phyloP scores from a whole-genome alignment of 2,329 filamentous ascomycete genomes.

The Pseudocercospora cruenta region DNA sequence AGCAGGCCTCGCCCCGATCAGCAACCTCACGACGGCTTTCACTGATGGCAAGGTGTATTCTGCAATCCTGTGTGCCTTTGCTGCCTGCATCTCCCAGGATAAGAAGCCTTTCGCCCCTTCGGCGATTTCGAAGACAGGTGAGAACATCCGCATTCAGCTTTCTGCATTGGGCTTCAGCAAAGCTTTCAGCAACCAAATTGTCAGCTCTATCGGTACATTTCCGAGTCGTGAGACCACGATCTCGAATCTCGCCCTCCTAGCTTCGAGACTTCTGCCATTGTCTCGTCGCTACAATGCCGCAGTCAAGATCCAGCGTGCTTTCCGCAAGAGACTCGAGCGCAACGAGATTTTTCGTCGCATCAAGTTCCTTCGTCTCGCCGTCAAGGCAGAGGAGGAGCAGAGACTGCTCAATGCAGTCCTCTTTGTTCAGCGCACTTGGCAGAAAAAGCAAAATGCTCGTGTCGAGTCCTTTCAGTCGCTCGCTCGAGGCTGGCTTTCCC shows the following conservation, averaged over 20 bases:
- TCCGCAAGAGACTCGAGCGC: slow-evolving; percentile 41
- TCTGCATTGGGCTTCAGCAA: slow-evolving; percentile 46
- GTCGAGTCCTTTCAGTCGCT: background rate
- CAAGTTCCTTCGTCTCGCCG: background rate
- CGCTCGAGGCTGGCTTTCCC: background rate
- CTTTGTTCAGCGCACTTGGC: background rate
- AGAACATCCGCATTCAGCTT: slow-evolving; percentile 42
- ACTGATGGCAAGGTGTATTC: slow-evolving; percentile 58
- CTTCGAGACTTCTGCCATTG: slow-evolving; percentile 59
- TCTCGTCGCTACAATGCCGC: slow-evolving; percentile 56
- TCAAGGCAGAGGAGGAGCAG: background rate
- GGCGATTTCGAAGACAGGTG: background rate
- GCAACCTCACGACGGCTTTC: slow-evolving; percentile 63
- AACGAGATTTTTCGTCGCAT: background rate
- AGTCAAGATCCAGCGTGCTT: slow-evolving; percentile 56
- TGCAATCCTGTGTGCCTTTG: slow-evolving; percentile 62
- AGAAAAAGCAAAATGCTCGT: background rate
- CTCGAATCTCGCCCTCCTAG: slow-evolving; percentile 62
- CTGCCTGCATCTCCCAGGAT: slow-evolving; percentile 44
- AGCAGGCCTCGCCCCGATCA: slow-evolving; percentile 42
- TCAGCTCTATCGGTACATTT: slow-evolving; percentile 43
- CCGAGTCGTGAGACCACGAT: slow-evolving; percentile 60
- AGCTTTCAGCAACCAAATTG: slow-evolving; percentile 52
- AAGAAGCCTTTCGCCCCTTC: background rate
- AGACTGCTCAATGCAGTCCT: background rate